Base-by-base conservation (phyloP, 192 early-diverging fungal genomes). In the Diversispora epigaea region DNA sequence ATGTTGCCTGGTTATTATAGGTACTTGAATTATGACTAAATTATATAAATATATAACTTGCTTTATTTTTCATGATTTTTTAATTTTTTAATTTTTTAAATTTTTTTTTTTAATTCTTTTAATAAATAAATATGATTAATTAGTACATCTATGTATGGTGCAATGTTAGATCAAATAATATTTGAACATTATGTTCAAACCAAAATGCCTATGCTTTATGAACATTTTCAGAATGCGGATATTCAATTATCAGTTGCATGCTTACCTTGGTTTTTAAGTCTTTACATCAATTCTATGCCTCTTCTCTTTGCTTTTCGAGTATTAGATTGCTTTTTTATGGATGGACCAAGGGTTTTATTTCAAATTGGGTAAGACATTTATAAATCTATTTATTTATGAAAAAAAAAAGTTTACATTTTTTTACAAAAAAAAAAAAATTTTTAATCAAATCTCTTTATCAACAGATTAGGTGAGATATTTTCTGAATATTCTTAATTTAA, bases 231-330 rank as follows among this genome's bases (percentile, higher is more conserved):
- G 52, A 90, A 89, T 67, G 85, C 90, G 49, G 96, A 98, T 77
- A 95, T 98, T 44, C 95, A 99, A 80, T 84, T 99, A 9, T 96
- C 96, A 0, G 94, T 99, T 0, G 96, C 95, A 6, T 98, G 95
- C 78, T 81, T 99, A 70, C 96, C 96, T 6, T 99, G 98, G 98
- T 98, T 99, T 83, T 80, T 99, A 67, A 96, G 93, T 46, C 78
- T 99, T 63, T 99, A 90, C 81, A 92, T 99, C 84, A 98, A 98
- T 83, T 94, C 96, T 5, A 92, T 99, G 86, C 96, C 98, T 12
- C 78, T 99, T 22, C 77, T 90, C 8, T 96, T 91, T 76, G 92
- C 96, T 6, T 84, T 96, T 72, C 83, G 96, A 39, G 89, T 98
- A 32, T 78, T 99, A 65, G 96, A 99, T 86, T 95, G 95, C 83